Percentiles rank a stretch among this genome's conserved stretches.
Conservation (phyloP, 2,329 filamentous ascomycete species). For the Claviceps cyperi region DNA sequence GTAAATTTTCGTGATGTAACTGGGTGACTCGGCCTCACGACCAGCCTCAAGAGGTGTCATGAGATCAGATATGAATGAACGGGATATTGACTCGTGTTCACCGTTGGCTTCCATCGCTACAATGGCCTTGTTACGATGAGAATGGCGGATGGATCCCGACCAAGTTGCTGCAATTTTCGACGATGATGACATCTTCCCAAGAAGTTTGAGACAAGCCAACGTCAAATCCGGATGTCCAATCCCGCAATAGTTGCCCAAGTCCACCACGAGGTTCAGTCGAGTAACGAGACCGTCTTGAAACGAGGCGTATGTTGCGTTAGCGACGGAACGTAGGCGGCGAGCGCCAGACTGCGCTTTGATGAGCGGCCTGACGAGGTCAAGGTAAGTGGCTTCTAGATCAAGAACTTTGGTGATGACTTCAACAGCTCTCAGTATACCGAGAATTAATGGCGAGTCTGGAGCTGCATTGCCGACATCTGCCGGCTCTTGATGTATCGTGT, state of each 20-base stretch:
- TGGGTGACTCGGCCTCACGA: conserved; percentile 51
- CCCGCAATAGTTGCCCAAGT: conserved; percentile 76
- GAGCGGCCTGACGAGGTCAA: conserved; percentile 71
- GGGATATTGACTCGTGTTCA: conserved; percentile 65
- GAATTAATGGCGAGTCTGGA: conserved; percentile 66
- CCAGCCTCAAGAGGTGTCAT: conserved; percentile 57
- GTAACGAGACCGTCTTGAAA: conserved; percentile 86
- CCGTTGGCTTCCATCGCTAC: conserved; percentile 74
- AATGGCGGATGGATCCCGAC: conserved; percentile 42
- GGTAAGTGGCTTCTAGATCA: conserved; percentile 79
- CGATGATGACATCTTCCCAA: conserved; percentile 78
- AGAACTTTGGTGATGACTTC: conserved; percentile 73
- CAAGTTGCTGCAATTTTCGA: conserved; percentile 62
- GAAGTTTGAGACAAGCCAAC: conserved; percentile 62
- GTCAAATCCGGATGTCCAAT: conserved; percentile 71
- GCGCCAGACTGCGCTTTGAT: conserved; percentile 51
- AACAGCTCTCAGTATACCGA: conserved; percentile 65
- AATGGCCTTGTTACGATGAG: conserved; percentile 68
- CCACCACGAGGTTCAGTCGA: conserved; percentile 63
- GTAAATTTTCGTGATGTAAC: conserved; percentile 69
- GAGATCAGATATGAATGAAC: conserved; percentile 56
- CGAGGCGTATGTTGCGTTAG: conserved; percentile 58
- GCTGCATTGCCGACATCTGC: conserved; percentile 56
- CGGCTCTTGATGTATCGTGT: conserved; percentile 62
- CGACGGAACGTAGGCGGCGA: conserved; percentile 42